phyloP scores from a whole-genome alignment of 345 rosid genomes.

The Arabis alpina region DNA sequence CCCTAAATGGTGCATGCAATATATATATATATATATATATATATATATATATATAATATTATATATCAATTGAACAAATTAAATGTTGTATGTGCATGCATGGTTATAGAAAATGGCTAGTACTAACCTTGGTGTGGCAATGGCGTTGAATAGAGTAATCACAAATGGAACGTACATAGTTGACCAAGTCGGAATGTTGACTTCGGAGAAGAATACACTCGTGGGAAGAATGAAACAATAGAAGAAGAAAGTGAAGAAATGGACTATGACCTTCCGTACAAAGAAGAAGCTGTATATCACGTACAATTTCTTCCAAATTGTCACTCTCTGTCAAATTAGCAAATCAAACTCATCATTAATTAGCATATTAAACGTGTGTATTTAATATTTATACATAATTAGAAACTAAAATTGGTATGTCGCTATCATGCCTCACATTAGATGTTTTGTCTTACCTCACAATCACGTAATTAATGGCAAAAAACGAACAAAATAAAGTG shows the following conservation, averaged over 20 bases:
- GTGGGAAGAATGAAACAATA: slow-evolving; percentile 44
- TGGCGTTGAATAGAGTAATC: slow-evolving; percentile 43
- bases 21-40: too few species aligned
- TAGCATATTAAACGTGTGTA: too few species aligned
- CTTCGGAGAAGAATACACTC: slow-evolving; percentile 38
- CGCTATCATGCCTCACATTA: neutral
- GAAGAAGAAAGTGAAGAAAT: slow-evolving; percentile 44
- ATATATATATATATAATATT: too few species aligned
- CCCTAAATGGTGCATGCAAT: too few species aligned
- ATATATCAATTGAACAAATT: neutral
- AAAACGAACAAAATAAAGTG: neutral
- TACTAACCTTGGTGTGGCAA: slow-evolving; percentile 45
- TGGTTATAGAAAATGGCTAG: neutral
- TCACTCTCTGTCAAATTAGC: slow-evolving; percentile 42
- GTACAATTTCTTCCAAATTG: slow-evolving; percentile 43
- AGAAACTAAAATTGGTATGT: neutral
- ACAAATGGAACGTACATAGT: slow-evolving; percentile 41
- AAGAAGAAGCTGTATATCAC: slow-evolving; percentile 50
- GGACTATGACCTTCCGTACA: slow-evolving; percentile 42
- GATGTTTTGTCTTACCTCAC: neutral
- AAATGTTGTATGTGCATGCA: neutral
- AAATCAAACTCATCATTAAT: slow-evolving; percentile 7
- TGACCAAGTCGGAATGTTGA: slow-evolving; percentile 43
- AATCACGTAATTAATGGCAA: neutral
- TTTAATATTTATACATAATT: too few species aligned